Evolutionary conservation across 2,329 filamentous ascomycete genomes (phyloP), one percentile per base, ranked within the genome.

Genomic region (Apiospora kogelbergensis): DNA sequence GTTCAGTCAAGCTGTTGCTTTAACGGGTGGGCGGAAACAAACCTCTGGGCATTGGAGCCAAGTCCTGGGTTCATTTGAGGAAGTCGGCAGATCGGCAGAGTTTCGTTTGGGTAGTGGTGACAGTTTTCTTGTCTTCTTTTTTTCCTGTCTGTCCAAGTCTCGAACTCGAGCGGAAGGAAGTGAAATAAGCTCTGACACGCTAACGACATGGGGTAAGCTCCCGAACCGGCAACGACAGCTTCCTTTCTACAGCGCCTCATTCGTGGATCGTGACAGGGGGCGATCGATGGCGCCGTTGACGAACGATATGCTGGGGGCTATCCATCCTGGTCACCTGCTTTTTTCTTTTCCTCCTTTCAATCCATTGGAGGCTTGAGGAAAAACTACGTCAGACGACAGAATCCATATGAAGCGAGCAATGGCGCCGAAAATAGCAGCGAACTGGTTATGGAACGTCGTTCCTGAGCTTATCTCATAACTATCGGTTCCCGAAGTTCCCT

Each of bases 401-500:
- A n/a, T n/a, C n/a, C n/a, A n/a, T n/a, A n/a, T n/a, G n/a, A n/a
- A n/a, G n/a, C n/a, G n/a, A n/a, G n/a, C n/a, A n/a, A 4, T 33
- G 53, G 26, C 20, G 17, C 17, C 53, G 17, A n/a, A 45, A 37
- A 60, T 60, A 37, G 53, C 5, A 33, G 37, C 13, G 53, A 37
- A 22, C n/a, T 60, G 17, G 42, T 13, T 37, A 37, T 37, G 30
- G 53, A 26, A 60, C 20, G 17, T n/a, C 17, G 53, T 60, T 37
- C 53, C 6, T 37, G 53, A 60, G 53, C 53, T 60, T 60, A 60
- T 37, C 53, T 60, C 30, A 60, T n/a, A 11, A 11, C 53, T 20
- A 37, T 60, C 53, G 53, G 53, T 60, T 60, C 53, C 53, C 33
- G 53, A 37, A 60, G 30, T 60, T 60, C 53, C 53, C 30, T 60